These are phyloP conservation scores for Cruciata laevipes DNA, from an alignment of 257 asterid species.

Conservation along the genomic window DNA sequence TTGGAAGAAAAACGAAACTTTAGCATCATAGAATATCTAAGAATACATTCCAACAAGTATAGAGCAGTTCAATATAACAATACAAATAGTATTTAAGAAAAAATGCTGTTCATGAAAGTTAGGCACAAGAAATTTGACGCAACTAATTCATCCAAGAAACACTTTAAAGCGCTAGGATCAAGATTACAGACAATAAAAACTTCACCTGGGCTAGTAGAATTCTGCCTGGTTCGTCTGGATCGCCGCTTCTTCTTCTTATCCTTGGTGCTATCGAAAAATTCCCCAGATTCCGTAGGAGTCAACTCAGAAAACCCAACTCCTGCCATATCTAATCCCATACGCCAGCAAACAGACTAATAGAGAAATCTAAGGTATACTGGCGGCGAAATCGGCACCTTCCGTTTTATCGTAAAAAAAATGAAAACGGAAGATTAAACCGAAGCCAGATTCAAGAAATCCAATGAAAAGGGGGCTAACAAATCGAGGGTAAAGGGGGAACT, in stretches of 20 bases:
- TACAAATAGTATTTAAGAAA: background rate
- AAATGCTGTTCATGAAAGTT: background rate
- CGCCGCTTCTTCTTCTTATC: conserved; percentile 48
- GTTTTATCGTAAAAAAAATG: conserved; percentile 12
- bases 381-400: conserved; percentile 23
- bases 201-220: conserved; percentile 24
- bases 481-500: background rate
- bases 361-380: background rate
- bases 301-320: conserved; percentile 22
- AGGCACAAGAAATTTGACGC: background rate
- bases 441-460: background rate
- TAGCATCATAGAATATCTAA: background rate
- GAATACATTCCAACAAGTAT: background rate
- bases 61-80: background rate
- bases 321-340: conserved; percentile 14
- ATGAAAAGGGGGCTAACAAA: background rate
- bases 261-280: conserved; percentile 3
- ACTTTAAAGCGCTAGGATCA: background rate
- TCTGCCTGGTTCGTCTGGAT: conserved; percentile 43
- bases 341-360: background rate
- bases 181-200: background rate
- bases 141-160: background rate
- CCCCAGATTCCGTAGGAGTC: conserved; percentile 14
- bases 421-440: conserved; percentile 22
- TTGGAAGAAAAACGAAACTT: background rate